Conservation (phyloP, 1,284 basidiomycete species). For the Caloboletus inedulis region DNA sequence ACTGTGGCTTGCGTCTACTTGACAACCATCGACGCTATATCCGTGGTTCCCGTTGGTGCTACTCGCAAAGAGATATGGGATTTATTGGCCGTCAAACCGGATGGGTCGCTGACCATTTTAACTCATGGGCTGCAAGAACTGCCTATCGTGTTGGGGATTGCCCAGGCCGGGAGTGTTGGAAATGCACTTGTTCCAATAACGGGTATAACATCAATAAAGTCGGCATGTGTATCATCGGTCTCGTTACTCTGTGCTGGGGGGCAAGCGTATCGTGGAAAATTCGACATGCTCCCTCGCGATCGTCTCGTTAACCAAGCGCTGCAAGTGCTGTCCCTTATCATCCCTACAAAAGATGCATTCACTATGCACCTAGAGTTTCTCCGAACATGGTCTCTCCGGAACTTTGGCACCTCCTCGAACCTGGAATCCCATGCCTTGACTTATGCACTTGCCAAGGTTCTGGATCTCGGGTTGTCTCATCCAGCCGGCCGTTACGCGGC, state of each 20-base stretch:
- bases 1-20: conserved; percentile 41
- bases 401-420: conserved; percentile 41
- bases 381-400: conserved; percentile 48
- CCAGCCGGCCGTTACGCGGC: conserved; percentile 8
- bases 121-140: conserved; percentile 60
- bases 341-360: conserved; percentile 56
- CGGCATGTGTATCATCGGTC: conserved; percentile 43
- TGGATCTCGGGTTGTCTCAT: conserved; percentile 39
- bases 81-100: conserved; percentile 58
- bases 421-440: conserved; percentile 58
- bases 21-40: conserved; percentile 45
- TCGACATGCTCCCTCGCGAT: conserved; percentile 51
- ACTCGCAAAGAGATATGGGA: conserved; percentile 66
- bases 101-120: conserved; percentile 50
- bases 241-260: conserved; percentile 50
- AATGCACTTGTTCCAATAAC: conserved; percentile 25
- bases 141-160: conserved; percentile 33
- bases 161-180: conserved; percentile 20
- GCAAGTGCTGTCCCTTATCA: conserved; percentile 55
- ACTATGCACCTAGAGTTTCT: conserved; percentile 57
- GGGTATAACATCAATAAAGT: conserved; percentile 38
- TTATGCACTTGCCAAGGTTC: conserved; percentile 47
- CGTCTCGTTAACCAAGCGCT: conserved; percentile 57
- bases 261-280: conserved; percentile 40
- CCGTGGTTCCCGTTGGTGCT: conserved; percentile 56